Percentiles rank a stretch among this genome's conserved stretches.
These are phyloP conservation scores for Austroboletus novae-zelandiae DNA, from an alignment of 1,284 basidiomycete genomes.

Conservation along the genomic window DNA sequence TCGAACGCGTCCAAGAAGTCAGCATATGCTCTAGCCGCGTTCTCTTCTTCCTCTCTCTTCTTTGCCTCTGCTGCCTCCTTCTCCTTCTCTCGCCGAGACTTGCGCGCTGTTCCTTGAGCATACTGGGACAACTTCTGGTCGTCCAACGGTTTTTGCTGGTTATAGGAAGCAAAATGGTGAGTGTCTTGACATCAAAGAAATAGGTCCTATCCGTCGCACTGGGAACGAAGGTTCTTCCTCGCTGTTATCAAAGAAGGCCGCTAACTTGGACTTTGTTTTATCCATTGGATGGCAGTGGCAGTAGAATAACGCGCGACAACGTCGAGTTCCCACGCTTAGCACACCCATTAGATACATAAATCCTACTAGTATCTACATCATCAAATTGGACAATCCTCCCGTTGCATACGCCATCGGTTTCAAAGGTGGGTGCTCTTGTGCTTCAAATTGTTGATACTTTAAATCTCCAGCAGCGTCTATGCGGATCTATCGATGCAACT, in stretches of 20 bases:
- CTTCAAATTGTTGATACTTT: conserved; percentile 82
- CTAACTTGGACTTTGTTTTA: conserved; percentile 72
- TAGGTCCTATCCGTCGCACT: conserved; percentile 78
- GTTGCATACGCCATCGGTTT: conserved; percentile 90
- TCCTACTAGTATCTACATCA: conserved; percentile 44
- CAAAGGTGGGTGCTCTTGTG: conserved; percentile 84
- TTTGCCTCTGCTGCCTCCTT: conserved; percentile 87
- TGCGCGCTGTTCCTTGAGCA: conserved; percentile 68
- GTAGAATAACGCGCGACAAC: background rate
- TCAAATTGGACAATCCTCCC: conserved; percentile 59
- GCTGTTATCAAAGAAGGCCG: conserved; percentile 77
- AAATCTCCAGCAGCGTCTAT: conserved; percentile 79
- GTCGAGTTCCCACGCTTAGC: conserved; percentile 23
- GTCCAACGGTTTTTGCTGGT: conserved; percentile 75
- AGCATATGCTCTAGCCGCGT: conserved; percentile 75
- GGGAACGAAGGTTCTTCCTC: conserved; percentile 79
- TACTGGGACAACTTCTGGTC: conserved; percentile 77
- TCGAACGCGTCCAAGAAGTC: conserved; percentile 89
- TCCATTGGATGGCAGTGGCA: conserved; percentile 47
- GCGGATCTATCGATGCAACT: conserved; percentile 54
- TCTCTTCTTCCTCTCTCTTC: conserved; percentile 78
- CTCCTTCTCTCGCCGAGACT: conserved; percentile 83
- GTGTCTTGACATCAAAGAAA: conserved; percentile 47
- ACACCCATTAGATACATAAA: background rate
- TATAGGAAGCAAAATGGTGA: conserved; percentile 49